phyloP scores from a whole-genome alignment of 108 stramenopile species.

The Nitzschia sp. region DNA sequence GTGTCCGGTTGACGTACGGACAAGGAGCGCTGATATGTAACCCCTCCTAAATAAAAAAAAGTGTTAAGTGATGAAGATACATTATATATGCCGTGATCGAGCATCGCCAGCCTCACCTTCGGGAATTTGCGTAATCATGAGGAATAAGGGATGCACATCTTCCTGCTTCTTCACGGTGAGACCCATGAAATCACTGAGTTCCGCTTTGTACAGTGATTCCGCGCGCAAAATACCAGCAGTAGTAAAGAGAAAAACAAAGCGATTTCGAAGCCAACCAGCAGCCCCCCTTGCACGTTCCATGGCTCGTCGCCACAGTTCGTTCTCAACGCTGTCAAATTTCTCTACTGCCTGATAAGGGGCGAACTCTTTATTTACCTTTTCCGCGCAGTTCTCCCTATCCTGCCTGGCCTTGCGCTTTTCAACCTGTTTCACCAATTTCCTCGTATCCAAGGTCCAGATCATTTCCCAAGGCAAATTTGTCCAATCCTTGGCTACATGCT shows the following conservation, averaged over 20 bases:
- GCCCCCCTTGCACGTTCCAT: background rate
- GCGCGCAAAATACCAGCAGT: constrained; percentile 1
- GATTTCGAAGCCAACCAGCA: background rate
- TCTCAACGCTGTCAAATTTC: background rate
- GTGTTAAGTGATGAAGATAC: too few species aligned
- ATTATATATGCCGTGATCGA: background rate
- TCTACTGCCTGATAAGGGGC: background rate
- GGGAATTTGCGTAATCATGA: constrained; percentile 4
- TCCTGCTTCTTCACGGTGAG: background rate
- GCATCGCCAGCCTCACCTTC: background rate
- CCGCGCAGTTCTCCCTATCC: background rate
- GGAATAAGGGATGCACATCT: background rate
- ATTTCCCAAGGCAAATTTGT: too few species aligned
- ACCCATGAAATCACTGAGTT: constrained; percentile 1
- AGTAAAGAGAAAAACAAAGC: background rate
- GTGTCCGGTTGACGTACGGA: too few species aligned
- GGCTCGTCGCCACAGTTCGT: constrained; percentile 1
- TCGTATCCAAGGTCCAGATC: too few species aligned
- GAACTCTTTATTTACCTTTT: background rate
- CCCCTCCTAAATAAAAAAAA: too few species aligned
- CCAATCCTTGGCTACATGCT: too few species aligned
- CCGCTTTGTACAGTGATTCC: constrained; percentile 1
- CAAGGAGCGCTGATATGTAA: too few species aligned
- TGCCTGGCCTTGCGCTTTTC: background rate
- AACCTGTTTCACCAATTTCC: too few species aligned